phyloP scores from a whole-genome alignment of 805 yeast species.

The Blastobotrys robertii region DNA sequence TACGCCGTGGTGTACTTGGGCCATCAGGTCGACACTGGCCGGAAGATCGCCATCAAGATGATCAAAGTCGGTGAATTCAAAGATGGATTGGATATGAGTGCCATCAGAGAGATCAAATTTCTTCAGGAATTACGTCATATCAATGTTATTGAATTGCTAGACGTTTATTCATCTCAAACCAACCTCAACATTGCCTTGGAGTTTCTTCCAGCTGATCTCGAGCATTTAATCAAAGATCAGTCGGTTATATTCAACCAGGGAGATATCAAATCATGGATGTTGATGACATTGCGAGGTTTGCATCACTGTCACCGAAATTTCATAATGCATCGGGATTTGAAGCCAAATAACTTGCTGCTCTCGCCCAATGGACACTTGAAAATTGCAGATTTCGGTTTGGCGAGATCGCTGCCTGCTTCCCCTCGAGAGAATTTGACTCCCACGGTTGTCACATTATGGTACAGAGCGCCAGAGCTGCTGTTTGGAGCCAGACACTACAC shows the following conservation, averaged over 20 bases:
- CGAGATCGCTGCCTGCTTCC: constrained; percentile 63
- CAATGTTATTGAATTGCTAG: constrained; percentile 80
- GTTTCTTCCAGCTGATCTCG: constrained; percentile 85
- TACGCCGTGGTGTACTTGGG: constrained; percentile 91
- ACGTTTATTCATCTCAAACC: constrained; percentile 64
- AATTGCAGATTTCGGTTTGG: constrained; percentile 96
- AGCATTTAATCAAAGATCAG: constrained; percentile 76
- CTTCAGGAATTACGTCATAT: constrained; percentile 69
- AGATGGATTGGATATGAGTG: constrained; percentile 97
- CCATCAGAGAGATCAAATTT: constrained; percentile 85
- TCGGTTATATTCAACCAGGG: constrained; percentile 68
- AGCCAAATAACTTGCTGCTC: constrained; percentile 81
- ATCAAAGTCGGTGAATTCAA: constrained; percentile 90
- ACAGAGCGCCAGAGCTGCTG: constrained; percentile 88
- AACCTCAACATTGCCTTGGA: constrained; percentile 82
- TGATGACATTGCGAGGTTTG: constrained; percentile 90
- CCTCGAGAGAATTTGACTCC: constrained; percentile 67
- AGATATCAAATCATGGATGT: constrained; percentile 86
- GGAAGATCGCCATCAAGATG: constrained; percentile 84
- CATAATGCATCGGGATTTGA: constrained; percentile 84
- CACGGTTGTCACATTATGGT: constrained; percentile 97
- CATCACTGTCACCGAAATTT: constrained; percentile 92
- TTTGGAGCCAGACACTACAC: constrained; percentile 87
- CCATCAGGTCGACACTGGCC: constrained; percentile 41
- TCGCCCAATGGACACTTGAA: constrained; percentile 84